phyloP scores from a whole-genome alignment of 1,284 basidiomycete species.

The Mycosarcoma maydis region DNA sequence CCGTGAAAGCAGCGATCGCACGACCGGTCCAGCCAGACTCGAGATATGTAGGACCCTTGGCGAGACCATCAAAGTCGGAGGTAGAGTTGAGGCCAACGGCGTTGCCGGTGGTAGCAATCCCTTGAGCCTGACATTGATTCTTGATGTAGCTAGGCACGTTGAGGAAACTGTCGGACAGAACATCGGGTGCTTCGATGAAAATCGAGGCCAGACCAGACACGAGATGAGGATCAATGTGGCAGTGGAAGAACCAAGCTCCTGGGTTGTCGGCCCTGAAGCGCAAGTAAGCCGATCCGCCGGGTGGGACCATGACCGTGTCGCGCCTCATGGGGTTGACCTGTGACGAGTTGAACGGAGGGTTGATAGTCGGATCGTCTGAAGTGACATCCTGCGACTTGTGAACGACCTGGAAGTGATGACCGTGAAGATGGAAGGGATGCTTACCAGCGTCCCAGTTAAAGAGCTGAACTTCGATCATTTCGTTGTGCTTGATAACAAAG shows the following conservation, averaged over 20 bases:
- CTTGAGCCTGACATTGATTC: conserved; percentile 78
- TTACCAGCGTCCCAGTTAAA: conserved; percentile 65
- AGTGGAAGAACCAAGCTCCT: conserved; percentile 59
- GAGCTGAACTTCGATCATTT: conserved; percentile 54
- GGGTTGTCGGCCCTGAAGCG: conserved; percentile 58
- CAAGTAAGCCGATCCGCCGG: conserved; percentile 51
- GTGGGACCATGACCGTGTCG: conserved; percentile 66
- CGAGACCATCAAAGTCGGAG: conserved; percentile 47
- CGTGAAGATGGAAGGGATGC: conserved; percentile 41
- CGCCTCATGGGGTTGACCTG: conserved; percentile 67
- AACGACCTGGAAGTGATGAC: conserved; percentile 67
- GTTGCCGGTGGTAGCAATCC: conserved; percentile 69
- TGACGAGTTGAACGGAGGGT: conserved; percentile 82
- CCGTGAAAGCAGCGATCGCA: conserved; percentile 80
- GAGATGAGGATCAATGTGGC: conserved; percentile 59
- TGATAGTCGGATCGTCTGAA: conserved; percentile 79
- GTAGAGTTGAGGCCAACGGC: conserved; percentile 60
- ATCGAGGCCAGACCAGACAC: conserved; percentile 79
- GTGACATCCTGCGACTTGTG: conserved; percentile 78
- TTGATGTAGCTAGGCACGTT: conserved; percentile 72
- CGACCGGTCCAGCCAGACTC: conserved; percentile 52
- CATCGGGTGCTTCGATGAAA: conserved; percentile 78
- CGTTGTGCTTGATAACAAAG: conserved; percentile 66
- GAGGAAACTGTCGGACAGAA: conserved; percentile 68
- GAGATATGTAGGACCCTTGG: conserved; percentile 38